Conservation (phyloP, 305 asterid genomes). For the Nicotiana rustica region DNA sequence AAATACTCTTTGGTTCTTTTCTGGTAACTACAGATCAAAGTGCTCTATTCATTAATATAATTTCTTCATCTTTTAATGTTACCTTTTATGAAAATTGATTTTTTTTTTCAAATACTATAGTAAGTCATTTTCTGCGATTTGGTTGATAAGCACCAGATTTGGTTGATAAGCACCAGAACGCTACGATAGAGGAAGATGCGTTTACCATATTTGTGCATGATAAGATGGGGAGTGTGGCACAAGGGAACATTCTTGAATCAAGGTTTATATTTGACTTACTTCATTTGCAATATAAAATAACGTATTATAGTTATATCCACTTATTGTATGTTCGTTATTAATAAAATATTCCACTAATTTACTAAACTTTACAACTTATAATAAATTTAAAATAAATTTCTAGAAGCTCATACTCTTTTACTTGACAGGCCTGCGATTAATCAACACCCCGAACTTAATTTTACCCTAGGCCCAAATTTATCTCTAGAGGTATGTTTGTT, state of each 20-base stretch:
- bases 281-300: neutral
- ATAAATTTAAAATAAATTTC: neutral
- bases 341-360: neutral
- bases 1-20: neutral
- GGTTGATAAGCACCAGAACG: too few relatives aligned
- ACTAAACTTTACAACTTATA: neutral
- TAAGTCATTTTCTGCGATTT: neutral
- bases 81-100: neutral
- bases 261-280: neutral
- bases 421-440: neutral
- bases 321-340: too few relatives aligned
- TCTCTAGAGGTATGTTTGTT: neutral
- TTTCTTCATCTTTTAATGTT: neutral
- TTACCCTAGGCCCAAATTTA: neutral
- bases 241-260: neutral
- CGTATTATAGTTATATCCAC: too few relatives aligned
- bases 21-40: neutral
- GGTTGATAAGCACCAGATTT: too few relatives aligned
- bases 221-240: neutral
- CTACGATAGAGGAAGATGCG: too few relatives aligned
- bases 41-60: neutral
- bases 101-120: too few relatives aligned
- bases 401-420: neutral
- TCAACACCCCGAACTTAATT: neutral
- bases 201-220: neutral